Conservation (phyloP, 352 stramenopile species). For the Halophytophthora polymorphica region DNA sequence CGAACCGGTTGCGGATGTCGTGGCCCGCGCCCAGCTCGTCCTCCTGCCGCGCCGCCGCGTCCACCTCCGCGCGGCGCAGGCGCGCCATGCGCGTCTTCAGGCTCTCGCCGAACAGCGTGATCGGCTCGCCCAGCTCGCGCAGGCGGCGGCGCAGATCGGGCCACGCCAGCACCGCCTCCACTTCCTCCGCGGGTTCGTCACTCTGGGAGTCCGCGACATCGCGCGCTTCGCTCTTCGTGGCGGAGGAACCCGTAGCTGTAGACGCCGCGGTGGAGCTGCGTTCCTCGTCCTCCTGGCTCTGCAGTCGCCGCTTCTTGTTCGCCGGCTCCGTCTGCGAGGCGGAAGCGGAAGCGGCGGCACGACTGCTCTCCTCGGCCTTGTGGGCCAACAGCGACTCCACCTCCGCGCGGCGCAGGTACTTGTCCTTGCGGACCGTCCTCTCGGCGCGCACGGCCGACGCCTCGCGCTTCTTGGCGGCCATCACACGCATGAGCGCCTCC, state of each 20-base stretch:
- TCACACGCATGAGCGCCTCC: constrained; percentile 69
- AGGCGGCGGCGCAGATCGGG: constrained; percentile 79
- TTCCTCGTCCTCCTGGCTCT: constrained; percentile 8
- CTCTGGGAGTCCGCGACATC: constrained; percentile 1
- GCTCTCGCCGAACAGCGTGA: constrained; percentile 88
- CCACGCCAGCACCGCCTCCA: constrained; percentile 46
- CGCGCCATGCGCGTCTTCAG: constrained; percentile 56
- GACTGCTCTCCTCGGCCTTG: constrained; percentile 11
- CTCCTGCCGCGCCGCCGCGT: constrained; percentile 58
- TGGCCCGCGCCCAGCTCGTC: constrained; percentile 73
- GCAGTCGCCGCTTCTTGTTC: constrained; percentile 47
- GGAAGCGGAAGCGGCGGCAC: no score
- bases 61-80: constrained; percentile 64
- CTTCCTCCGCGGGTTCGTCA: constrained; percentile 8
- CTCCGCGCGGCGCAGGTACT: constrained; percentile 76
- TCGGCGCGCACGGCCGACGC: constrained; percentile 46
- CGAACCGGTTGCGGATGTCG: constrained; percentile 75
- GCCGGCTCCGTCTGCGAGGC: background rate
- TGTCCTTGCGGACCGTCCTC: constrained; percentile 51
- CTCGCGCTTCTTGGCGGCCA: constrained; percentile 83
- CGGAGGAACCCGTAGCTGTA: constrained; percentile 97
- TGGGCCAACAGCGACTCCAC: constrained; percentile 61
- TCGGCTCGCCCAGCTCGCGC: constrained; percentile 72
- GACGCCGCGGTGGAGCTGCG: background rate
- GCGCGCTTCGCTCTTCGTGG: constrained; percentile 8